phyloP scores from a whole-genome alignment of 2,329 filamentous ascomycete species.

The Pseudogymnoascus sp. region DNA sequence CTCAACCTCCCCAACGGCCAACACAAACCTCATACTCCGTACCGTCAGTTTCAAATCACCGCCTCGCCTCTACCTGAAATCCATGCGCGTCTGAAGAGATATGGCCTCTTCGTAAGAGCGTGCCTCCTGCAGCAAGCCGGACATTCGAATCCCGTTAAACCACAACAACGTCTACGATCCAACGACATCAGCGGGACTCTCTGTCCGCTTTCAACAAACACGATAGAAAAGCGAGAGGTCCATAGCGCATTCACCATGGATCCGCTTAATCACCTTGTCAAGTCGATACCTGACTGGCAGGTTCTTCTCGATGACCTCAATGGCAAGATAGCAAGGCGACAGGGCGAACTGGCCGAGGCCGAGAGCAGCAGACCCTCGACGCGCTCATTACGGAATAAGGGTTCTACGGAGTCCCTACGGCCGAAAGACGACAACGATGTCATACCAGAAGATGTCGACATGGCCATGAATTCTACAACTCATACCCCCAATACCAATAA shows the following conservation, averaged over 20 bases:
- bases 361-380: slow-evolving; percentile 27
- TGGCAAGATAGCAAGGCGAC: slow-evolving; percentile 51
- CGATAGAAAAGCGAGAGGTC: not conserved
- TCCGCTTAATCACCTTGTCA: slow-evolving; percentile 44
- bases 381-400: slow-evolving; percentile 28
- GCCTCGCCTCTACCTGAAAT: not conserved
- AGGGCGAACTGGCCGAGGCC: slow-evolving; percentile 47
- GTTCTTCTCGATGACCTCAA: slow-evolving; percentile 50
- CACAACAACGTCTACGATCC: not conserved
- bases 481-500: not conserved
- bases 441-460: not conserved
- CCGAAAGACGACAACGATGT: slow-evolving; percentile 20
- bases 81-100: not conserved
- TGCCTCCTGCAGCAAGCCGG: not conserved
- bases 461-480: not conserved
- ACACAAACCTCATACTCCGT: not conserved
- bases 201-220: not conserved
- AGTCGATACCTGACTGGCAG: slow-evolving; percentile 52
- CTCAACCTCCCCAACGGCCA: not conserved
- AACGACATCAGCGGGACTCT: not conserved
- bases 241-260: slow-evolving; percentile 34
- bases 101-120: slow-evolving; percentile 1
- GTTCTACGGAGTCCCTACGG: slow-evolving; percentile 27
- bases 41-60: not conserved
- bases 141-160: not conserved